phyloP scores from a whole-genome alignment of 202 grass and related monocot species.

The Zoysia matrella region DNA sequence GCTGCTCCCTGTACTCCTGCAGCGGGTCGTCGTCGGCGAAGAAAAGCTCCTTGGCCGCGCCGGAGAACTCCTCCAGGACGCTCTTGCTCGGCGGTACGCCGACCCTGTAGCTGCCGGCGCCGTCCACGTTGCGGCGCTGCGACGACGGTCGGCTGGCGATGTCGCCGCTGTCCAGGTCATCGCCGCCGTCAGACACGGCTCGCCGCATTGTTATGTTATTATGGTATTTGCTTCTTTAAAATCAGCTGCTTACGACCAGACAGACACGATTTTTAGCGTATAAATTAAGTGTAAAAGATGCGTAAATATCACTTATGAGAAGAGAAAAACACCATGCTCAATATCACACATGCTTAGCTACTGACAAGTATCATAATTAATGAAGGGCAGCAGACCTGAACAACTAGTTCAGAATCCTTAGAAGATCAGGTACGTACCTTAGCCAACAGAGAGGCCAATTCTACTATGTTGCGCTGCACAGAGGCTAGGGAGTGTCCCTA shows the following conservation, averaged over 20 bases:
- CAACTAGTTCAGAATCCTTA: too few relatives aligned
- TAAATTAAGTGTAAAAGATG: too few relatives aligned
- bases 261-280: not conserved
- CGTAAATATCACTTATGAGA: too few relatives aligned
- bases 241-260: not conserved
- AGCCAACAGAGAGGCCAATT: too few relatives aligned
- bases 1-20: conserved; percentile 66
- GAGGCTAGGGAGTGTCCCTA: too few relatives aligned
- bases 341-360: too few relatives aligned
- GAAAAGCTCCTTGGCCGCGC: conserved; percentile 66
- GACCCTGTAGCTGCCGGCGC: conserved; percentile 52
- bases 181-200: conserved; percentile 31
- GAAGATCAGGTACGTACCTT: too few relatives aligned
- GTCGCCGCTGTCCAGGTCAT: not conserved
- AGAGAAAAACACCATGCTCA: too few relatives aligned
- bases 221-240: too few relatives aligned
- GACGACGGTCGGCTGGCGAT: conserved; percentile 34
- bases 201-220: conserved; percentile 35
- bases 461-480: too few relatives aligned
- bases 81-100: conserved; percentile 52
- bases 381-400: too few relatives aligned
- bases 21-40: conserved; percentile 76
- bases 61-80: conserved; percentile 40
- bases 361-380: too few relatives aligned
- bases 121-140: conserved; percentile 10